Evolutionary conservation across 345 rosid genomes (phyloP), one percentile per base, ranked within the genome.

Genomic region (Boechera divaricarpa): DNA sequence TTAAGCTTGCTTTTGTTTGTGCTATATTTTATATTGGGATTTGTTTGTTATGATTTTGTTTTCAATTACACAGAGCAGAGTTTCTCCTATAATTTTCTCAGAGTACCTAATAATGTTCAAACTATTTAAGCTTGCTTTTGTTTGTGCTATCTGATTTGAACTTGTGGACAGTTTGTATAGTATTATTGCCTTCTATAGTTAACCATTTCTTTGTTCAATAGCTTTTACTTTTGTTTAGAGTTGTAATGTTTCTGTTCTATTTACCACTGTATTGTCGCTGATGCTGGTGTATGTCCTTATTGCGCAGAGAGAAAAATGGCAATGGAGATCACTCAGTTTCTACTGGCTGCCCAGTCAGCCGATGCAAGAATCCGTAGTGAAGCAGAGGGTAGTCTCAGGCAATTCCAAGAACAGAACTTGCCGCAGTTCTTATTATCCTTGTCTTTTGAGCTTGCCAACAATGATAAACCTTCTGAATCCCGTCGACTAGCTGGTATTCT

Each of bases 401-500:
- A 87, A 63, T 91, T 91, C 76, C 97, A 95, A 74, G 96, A 86
- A 72, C 97, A 91, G 67, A 95, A 89, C 80, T 69, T 92, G 75
- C 92, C 98, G 4, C 83, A 56, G 24, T 95, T 80, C 67, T 86
- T 95, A 57, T 48, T 95, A 8, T 92, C 98, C 1, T 63, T 95
- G 62, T 91, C 98, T 0, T 78, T 82, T 75, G 99, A 95, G 87
- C 96, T 95, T 61, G 86, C 92, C 42, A 89, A 89, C 80, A 84
- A 87, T 58, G 91, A 84, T 12, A 90, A 95, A 70, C 94, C 99
- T 11, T 74, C 82, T 47, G 97, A 90, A 72, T 88, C 92, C 32
- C 96, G 99, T 49, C 79, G 90, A 51, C 77, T 95, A 73, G 99
- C 97, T 74, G 98, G 98, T 90, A 88, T 92, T 52, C 68, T 95